A percentile compares a stretch with the other conserved stretches of the same genome.
Evolutionary conservation across 179 eudicot species (phyloP).

Genomic region (Sideroxylon spinosum): DNA sequence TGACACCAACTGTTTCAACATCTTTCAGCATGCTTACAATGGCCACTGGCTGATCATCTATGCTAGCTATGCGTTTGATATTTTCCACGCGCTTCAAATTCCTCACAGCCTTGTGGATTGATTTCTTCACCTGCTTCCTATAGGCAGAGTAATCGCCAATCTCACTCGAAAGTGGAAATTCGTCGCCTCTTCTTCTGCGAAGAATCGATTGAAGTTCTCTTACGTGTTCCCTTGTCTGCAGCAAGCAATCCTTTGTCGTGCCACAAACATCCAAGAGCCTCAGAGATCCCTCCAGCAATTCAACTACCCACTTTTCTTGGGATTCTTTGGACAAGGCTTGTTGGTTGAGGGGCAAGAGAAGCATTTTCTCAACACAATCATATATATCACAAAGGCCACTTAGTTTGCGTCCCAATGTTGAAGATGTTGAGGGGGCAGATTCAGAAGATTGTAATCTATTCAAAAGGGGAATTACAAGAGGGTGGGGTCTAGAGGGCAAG

Average conservation of each 20-base stretch:
- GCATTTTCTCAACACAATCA: conserved; percentile 28
- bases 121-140: conserved; percentile 34
- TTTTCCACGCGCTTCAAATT: conserved; percentile 21
- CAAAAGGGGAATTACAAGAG: conserved; percentile 28
- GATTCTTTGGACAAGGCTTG: conserved; percentile 23
- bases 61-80: neutral
- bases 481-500: conserved; percentile 44
- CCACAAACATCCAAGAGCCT: conserved; percentile 41
- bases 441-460: conserved; percentile 21
- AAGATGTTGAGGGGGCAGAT: conserved; percentile 19
- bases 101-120: conserved; percentile 30
- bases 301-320: conserved; percentile 18
- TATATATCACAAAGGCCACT: conserved; percentile 32
- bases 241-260: conserved; percentile 27
- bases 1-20: conserved; percentile 28
- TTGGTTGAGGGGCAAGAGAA: conserved; percentile 32
- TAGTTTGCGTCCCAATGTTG: conserved; percentile 25
- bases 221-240: conserved; percentile 24
- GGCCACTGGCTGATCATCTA: conserved; percentile 11
- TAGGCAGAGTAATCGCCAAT: conserved; percentile 23
- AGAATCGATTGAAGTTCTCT: conserved; percentile 28
- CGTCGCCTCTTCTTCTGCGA: conserved; percentile 24
- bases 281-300: conserved; percentile 30
- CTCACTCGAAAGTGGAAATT: conserved; percentile 9
- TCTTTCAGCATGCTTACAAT: conserved; percentile 26